These are phyloP conservation scores for Barnettozyma vustinii DNA, from an alignment of 805 yeast genomes.

Conservation along the genomic window DNA sequence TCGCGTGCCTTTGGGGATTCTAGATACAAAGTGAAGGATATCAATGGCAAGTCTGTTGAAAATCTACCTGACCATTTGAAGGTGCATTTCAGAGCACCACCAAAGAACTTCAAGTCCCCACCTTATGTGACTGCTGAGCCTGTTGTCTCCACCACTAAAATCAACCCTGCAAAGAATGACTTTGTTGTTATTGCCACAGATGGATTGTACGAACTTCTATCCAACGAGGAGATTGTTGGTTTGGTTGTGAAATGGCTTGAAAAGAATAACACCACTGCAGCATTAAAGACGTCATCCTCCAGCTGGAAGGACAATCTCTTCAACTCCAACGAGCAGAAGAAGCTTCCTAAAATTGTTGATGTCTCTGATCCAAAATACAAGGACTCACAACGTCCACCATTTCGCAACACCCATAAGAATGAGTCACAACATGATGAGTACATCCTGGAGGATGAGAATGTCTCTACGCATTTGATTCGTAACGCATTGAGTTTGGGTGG, in stretches of 20 bases:
- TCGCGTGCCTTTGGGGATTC: slow-evolving; percentile 97
- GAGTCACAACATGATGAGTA: slow-evolving; percentile 31
- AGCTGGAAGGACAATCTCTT: slow-evolving; percentile 18
- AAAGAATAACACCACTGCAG: slow-evolving; percentile 34
- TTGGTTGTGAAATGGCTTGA: slow-evolving; percentile 93
- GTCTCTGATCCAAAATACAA: slow-evolving; percentile 52
- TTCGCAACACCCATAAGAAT: slow-evolving; percentile 44
- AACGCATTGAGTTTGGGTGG: slow-evolving; percentile 91
- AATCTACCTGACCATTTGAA: slow-evolving; percentile 73
- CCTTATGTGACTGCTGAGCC: slow-evolving; percentile 98
- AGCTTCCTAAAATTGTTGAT: slow-evolving; percentile 60
- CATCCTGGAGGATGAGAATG: slow-evolving; percentile 77
- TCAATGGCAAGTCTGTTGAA: slow-evolving; percentile 34
- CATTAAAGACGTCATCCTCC: slow-evolving; percentile 8
- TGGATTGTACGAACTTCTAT: slow-evolving; percentile 86
- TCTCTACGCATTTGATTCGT: slow-evolving; percentile 87
- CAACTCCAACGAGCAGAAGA: slow-evolving; percentile 29
- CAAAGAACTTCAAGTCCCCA: slow-evolving; percentile 73
- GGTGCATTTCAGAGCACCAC: slow-evolving; percentile 76
- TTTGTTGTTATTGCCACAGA: slow-evolving; percentile 92
- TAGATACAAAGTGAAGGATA: slow-evolving; percentile 73
- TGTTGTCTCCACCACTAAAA: slow-evolving; percentile 74
- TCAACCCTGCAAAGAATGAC: slow-evolving; percentile 66
- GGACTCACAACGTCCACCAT: slow-evolving; percentile 63
- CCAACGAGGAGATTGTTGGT: slow-evolving; percentile 89